phyloP scores from a whole-genome alignment of 2,329 filamentous ascomycete genomes.

The Gyromitra esculenta region DNA sequence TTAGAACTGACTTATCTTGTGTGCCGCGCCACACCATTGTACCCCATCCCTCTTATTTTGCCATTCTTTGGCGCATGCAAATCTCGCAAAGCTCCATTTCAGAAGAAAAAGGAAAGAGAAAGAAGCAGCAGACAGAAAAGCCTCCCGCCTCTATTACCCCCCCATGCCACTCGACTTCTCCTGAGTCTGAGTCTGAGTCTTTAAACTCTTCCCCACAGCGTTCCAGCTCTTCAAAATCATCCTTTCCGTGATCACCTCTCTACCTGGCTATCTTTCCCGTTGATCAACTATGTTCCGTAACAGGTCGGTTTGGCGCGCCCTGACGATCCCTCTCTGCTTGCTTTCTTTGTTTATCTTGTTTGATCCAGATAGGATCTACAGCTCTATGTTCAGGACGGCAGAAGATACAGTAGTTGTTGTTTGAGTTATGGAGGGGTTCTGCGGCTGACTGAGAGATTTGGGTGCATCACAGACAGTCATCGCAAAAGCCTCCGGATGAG shows the following conservation, averaged over 20 bases:
- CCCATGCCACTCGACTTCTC: constrained; percentile 45
- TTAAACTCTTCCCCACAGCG: constrained; percentile 33
- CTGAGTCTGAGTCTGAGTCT: constrained; percentile 28
- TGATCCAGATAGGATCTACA: constrained; percentile 10
- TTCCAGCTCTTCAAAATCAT: constrained; percentile 22
- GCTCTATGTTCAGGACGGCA: constrained; percentile 9
- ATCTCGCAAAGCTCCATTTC: constrained; percentile 53
- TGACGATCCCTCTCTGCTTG: constrained; percentile 44
- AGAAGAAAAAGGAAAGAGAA: constrained; percentile 46
- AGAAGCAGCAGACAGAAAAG: constrained; percentile 35
- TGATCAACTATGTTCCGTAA: constrained; percentile 60
- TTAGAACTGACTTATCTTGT: constrained; percentile 36
- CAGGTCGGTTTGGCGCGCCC: constrained; percentile 58
- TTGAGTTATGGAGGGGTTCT: constrained; percentile 12
- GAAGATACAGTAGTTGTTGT: constrained; percentile 24
- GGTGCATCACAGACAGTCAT: constrained; percentile 55
- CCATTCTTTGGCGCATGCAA: constrained; percentile 53
- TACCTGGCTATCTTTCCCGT: constrained; percentile 24
- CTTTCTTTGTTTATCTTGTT: constrained; percentile 33
- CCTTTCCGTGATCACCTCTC: constrained; percentile 36
- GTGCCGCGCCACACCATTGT: constrained; percentile 47
- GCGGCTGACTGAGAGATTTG: constrained; percentile 44
- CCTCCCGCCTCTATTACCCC: constrained; percentile 46
- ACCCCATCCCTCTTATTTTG: constrained; percentile 48
- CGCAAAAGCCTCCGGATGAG: constrained; percentile 58